These are phyloP conservation scores for Phalaenopsis equestris DNA, from an alignment of 106 monocot species.

Conservation along the genomic window DNA sequence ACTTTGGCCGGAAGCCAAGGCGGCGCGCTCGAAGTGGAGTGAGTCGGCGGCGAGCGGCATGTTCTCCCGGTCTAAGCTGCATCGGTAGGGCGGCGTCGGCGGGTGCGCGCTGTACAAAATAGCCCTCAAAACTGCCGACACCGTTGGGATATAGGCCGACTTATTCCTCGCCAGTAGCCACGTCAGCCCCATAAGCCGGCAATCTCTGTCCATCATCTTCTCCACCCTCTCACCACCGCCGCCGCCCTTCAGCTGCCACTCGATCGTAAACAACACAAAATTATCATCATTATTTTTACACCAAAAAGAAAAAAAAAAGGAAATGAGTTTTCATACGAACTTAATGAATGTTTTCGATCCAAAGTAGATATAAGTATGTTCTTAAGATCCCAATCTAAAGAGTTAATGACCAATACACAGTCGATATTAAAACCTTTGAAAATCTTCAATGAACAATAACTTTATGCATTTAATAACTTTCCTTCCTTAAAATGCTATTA, in stretches of 20 bases:
- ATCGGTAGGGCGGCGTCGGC: conserved; percentile 20
- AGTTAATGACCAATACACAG: too few species aligned
- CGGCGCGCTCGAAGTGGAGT: conserved; percentile 58
- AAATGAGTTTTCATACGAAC: too few species aligned
- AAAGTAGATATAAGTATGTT: too few species aligned
- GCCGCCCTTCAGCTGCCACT: conserved; percentile 37
- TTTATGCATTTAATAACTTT: too few species aligned
- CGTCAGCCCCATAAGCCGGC: conserved; percentile 95
- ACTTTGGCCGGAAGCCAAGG: background rate
- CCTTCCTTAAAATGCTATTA: too few species aligned
- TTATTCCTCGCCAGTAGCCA: conserved; percentile 83
- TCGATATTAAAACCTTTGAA: too few species aligned
- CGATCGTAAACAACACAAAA: background rate
- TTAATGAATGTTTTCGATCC: too few species aligned
- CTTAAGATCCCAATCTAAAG: background rate
- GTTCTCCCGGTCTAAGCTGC: conserved; percentile 93
- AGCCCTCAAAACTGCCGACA: conserved; percentile 89
- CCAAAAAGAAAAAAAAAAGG: too few species aligned
- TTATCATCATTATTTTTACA: too few species aligned
- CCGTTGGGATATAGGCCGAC: conserved; percentile 78
- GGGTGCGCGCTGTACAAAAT: conserved; percentile 47
- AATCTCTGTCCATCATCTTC: conserved; percentile 75
- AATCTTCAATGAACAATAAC: too few species aligned
- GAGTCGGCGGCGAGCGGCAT: conserved; percentile 99
- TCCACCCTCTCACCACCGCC: conserved; percentile 23